phyloP scores from a whole-genome alignment of 78 protist species.

The Tieghemostelium lacteum region DNA sequence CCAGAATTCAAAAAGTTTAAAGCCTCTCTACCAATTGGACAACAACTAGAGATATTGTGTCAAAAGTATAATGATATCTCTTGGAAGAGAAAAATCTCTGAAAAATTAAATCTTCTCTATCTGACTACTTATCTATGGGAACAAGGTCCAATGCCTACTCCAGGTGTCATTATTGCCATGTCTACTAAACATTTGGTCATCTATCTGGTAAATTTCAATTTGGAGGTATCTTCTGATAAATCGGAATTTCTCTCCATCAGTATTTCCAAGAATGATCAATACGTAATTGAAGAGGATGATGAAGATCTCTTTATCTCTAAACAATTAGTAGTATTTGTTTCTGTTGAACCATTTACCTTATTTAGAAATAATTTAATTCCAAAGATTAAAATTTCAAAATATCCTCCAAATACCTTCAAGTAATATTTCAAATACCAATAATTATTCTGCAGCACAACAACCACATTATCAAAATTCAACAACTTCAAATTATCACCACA shows the following conservation, averaged over 20 bases:
- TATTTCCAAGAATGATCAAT: not conserved
- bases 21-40: constrained; percentile 25
- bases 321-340: constrained; percentile 51
- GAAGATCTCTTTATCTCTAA: constrained; percentile 47
- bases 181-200: constrained; percentile 62
- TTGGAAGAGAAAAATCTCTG: constrained; percentile 77
- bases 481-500: too few relatives aligned
- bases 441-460: too few relatives aligned
- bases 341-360: constrained; percentile 67
- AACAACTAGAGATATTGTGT: constrained; percentile 21
- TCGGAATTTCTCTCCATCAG: constrained; percentile 32
- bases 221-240: constrained; percentile 53
- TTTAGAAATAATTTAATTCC: constrained; percentile 68
- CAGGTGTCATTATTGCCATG: constrained; percentile 61
- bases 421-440: too few relatives aligned
- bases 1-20: constrained; percentile 7
- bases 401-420: too few relatives aligned
- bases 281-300: constrained; percentile 15
- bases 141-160: constrained; percentile 60
- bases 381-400: constrained; percentile 49
- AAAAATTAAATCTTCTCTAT: constrained; percentile 52
- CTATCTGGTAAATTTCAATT: constrained; percentile 43
- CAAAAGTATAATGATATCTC: constrained; percentile 64
- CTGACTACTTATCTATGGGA: constrained; percentile 68
- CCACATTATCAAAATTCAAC: too few relatives aligned